Base-by-base conservation (phyloP, 306 rosid genomes). In the Hippophae tibetana region DNA sequence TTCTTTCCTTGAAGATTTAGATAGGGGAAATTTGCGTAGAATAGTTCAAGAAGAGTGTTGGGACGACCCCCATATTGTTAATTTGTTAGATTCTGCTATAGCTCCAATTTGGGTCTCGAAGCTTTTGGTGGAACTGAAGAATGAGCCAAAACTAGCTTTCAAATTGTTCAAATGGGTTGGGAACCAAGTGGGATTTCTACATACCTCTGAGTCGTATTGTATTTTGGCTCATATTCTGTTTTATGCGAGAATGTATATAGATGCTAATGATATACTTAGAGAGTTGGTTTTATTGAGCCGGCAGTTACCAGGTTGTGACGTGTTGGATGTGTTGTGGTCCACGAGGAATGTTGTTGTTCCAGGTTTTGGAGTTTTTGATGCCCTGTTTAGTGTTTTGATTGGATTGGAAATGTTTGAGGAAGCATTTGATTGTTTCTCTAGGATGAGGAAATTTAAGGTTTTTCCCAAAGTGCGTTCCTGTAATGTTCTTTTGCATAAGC, bases 361-460 rank as follows among this genome's bases (percentile, higher is more conserved):
- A 0, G 85, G 96, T 7, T 71, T 74, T 23, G 95, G 95, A 41
- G 96, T 85, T 44, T 88, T 88, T 67, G 96, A 92, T 74, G 69
- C 84, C 26, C 81, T 92, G 65, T 88, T 92, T 84, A 81, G 99
- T 72, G 95, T 85, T 56, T 70, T 92, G 13, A 81, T 82, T n/a
- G 96, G 78, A 78, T 58, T 85, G 57, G 88, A 79, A 64, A 74
- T 88, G 93, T 79, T 85, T 40, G 96, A 80, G 61, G 80, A 88
- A 80, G 96, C 96, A 42, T 75, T 69, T 54, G 71, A 77, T 67
- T 83, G 86, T 59, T 87, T 87, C 71, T 63, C 65, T 69, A 87
- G 73, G 80, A 87, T 85, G 98, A 78, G 66, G 45, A 77, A 66
- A 74, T 78, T 80, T 63, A 81, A 71, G 75, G 85, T 86, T 79